Conservation (phyloP, 441 rosid species). For the Pelargonium fulgidum region DNA sequence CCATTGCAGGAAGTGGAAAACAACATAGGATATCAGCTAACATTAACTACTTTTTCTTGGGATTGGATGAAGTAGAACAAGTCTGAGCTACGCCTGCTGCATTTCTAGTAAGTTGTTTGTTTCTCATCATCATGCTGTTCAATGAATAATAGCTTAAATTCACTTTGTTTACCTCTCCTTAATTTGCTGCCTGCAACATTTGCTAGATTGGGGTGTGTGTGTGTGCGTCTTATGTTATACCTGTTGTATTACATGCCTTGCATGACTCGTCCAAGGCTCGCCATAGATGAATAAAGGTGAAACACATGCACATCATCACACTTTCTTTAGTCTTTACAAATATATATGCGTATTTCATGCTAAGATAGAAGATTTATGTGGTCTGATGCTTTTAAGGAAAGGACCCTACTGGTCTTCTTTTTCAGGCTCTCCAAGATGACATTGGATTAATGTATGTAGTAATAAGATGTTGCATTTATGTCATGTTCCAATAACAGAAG, state of each 20-base stretch:
- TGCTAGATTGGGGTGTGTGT: not conserved
- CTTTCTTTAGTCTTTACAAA: not conserved
- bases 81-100: not conserved
- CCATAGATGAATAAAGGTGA: not conserved
- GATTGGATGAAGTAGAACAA: not conserved
- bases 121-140: not conserved
- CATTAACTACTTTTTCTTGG: not conserved
- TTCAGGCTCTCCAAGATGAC: not conserved
- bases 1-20: too few relatives aligned
- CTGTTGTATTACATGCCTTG: not conserved
- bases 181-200: not conserved
- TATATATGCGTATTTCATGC: not conserved
- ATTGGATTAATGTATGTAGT: not conserved
- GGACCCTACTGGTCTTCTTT: not conserved
- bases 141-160: not conserved
- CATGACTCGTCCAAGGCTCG: not conserved
- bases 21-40: too few relatives aligned
- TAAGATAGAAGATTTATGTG: not conserved
- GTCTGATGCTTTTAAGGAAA: not conserved
- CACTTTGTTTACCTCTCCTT: not conserved
- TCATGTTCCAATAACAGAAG: not conserved
- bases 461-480: too few relatives aligned
- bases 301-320: not conserved
- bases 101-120: not conserved
- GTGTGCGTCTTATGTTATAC: not conserved